A percentile compares a stretch with the other conserved stretches of the same genome.
These are phyloP conservation scores for Aechmea fasciata DNA, from an alignment of 176 grass and related monocot genomes.

Conservation along the genomic window DNA sequence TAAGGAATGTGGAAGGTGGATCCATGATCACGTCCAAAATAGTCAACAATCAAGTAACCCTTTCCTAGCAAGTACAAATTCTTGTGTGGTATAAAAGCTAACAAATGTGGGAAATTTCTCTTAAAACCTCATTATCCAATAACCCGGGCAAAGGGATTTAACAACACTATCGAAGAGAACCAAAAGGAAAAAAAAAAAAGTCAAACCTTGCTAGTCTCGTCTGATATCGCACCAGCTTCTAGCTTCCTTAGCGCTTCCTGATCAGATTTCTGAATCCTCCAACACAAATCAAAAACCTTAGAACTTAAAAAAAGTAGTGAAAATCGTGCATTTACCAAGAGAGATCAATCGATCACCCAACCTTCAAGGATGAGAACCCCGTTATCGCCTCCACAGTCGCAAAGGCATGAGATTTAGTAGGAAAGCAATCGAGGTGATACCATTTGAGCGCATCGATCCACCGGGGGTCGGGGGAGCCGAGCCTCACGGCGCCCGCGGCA, in stretches of 20 bases:
- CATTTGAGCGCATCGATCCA: conserved; percentile 54
- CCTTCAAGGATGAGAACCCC: conserved; percentile 69
- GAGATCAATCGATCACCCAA: conserved; percentile 10
- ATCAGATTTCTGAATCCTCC: conserved; percentile 38
- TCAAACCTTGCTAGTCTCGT: conserved; percentile 3
- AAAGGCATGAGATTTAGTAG: conserved; percentile 26
- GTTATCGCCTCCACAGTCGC: conserved; percentile 40
- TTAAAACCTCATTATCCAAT: neutral
- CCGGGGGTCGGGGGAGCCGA: conserved; percentile 42
- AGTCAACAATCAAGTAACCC: too few species aligned
- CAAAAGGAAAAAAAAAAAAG: neutral
- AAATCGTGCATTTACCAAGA: neutral
- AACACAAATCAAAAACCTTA: conserved; percentile 12
- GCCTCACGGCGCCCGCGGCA: conserved; percentile 39
- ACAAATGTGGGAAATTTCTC: too few species aligned
- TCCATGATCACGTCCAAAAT: too few species aligned
- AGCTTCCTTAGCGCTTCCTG: conserved; percentile 41
- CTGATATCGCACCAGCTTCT: conserved; percentile 26
- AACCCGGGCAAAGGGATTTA: neutral
- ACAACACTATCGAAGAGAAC: neutral
- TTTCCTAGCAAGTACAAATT: too few species aligned
- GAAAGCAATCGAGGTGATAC: conserved; percentile 72
- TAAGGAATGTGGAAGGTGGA: too few species aligned
- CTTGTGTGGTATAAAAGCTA: too few species aligned
- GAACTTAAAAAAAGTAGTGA: neutral